Evolutionary conservation across 148 eudicot genomes (phyloP).

Genomic region (Diospyros kaki): DNA sequence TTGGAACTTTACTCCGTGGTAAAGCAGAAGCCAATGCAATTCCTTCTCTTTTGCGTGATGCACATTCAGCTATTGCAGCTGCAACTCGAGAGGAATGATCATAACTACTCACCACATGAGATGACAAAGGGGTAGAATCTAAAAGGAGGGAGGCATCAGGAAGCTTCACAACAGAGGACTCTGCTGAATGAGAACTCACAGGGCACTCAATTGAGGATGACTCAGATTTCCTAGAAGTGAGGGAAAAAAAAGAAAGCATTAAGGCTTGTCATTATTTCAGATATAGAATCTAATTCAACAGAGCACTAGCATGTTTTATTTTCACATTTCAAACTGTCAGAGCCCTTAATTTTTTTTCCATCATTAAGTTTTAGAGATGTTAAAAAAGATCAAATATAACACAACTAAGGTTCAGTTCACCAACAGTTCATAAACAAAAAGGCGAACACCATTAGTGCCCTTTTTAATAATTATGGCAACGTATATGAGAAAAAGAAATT

Average conservation of each 20-base stretch:
- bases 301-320: too few relatives aligned
- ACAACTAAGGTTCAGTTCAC: too few relatives aligned
- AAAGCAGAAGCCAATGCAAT: slow-evolving; percentile 38
- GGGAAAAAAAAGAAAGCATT: not conserved
- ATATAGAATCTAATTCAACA: too few relatives aligned
- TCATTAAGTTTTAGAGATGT: too few relatives aligned
- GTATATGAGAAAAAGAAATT: too few relatives aligned
- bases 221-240: slow-evolving; percentile 25
- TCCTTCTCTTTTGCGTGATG: slow-evolving; percentile 71
- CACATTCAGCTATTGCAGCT: slow-evolving; percentile 74
- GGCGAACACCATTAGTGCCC: too few relatives aligned
- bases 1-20: slow-evolving; percentile 65
- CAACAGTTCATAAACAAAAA: too few relatives aligned
- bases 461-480: too few relatives aligned
- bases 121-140: slow-evolving; percentile 42
- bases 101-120: slow-evolving; percentile 27
- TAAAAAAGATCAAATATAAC: too few relatives aligned
- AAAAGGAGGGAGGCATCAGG: slow-evolving; percentile 79
- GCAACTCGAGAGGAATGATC: slow-evolving; percentile 91
- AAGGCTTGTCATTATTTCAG: too few relatives aligned
- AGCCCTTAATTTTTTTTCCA: too few relatives aligned
- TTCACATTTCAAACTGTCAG: too few relatives aligned
- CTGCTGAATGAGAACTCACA: slow-evolving; percentile 18
- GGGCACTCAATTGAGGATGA: slow-evolving; percentile 15
- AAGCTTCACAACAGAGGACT: slow-evolving; percentile 49